Percentiles rank a stretch among this genome's conserved stretches.
Evolutionary conservation across 805 yeast genomes (phyloP).

Genomic region (Yarrowia bubula): DNA sequence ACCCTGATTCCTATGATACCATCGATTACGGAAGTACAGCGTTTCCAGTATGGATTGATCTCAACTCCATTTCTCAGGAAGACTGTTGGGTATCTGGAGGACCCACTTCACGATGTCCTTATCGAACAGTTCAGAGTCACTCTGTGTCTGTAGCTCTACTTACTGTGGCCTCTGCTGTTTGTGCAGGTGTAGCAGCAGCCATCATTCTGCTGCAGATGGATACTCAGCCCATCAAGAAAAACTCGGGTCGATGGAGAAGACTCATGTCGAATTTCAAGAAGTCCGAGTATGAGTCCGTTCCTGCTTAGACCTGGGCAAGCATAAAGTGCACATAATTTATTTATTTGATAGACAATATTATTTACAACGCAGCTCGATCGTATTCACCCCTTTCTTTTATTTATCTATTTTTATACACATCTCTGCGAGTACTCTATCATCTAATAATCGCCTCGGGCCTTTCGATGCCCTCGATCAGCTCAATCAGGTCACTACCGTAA

Average conservation of each 20-base stretch:
- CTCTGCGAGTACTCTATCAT: not conserved
- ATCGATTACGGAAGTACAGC: constrained; percentile 32
- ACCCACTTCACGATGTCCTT: constrained; percentile 73
- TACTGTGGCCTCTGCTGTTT: constrained; percentile 63
- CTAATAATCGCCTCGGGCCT: constrained; percentile 37
- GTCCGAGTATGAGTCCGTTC: constrained; percentile 82
- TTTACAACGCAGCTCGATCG: not conserved
- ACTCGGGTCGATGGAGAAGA: constrained; percentile 63
- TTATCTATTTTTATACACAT: not conserved
- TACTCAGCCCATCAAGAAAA: constrained; percentile 66
- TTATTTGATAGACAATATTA: constrained; percentile 33
- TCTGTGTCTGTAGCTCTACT: constrained; percentile 61
- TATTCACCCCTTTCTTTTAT: not conserved
- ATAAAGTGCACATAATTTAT: constrained; percentile 29
- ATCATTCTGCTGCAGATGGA: constrained; percentile 57
- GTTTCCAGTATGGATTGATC: constrained; percentile 68
- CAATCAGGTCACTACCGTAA: constrained; percentile 27
- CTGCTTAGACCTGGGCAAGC: constrained; percentile 55
- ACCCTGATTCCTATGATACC: constrained; percentile 8
- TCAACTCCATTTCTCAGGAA: constrained; percentile 70
- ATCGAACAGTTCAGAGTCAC: constrained; percentile 53
- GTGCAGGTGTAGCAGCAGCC: constrained; percentile 50
- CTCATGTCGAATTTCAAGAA: constrained; percentile 55
- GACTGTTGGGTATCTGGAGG: constrained; percentile 90
- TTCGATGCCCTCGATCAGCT: constrained; percentile 27